Conservation (phyloP, 2,329 filamentous ascomycete genomes). For the Alternaria triticina region DNA sequence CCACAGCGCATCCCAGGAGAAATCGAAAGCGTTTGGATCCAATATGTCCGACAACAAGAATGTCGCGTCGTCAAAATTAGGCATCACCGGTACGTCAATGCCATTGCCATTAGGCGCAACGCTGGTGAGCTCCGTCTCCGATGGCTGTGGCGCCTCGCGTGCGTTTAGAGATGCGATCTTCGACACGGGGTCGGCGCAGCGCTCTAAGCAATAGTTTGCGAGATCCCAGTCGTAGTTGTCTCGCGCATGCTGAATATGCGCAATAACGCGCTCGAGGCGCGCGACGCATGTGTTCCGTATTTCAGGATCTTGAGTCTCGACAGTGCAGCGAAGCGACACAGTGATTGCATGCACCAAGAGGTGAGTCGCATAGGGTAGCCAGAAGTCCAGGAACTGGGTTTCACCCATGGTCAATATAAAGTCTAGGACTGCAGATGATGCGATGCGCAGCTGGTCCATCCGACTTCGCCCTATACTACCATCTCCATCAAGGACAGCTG, state of each 20-base stretch:
- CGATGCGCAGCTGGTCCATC: conserved; percentile 55
- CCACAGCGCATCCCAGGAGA: conserved; percentile 47
- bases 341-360: conserved; percentile 62
- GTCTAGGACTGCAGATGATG: conserved; percentile 58
- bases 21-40: conserved; percentile 45
- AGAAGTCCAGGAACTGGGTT: conserved; percentile 60
- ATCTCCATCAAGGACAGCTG: conserved; percentile 34
- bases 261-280: conserved; percentile 57
- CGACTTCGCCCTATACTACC: conserved; percentile 33
- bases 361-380: conserved; percentile 58
- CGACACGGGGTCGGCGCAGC: conserved; percentile 46
- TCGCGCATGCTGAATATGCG: conserved; percentile 55
- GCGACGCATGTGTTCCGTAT: conserved; percentile 55
- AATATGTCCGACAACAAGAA: conserved; percentile 41
- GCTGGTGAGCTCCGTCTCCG: conserved; percentile 23
- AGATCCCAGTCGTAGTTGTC: conserved; percentile 63
- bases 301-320: conserved; percentile 58
- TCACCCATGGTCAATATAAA: conserved; percentile 57
- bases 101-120: conserved; percentile 15
- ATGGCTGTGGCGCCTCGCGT: conserved; percentile 23
- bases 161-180: conserved; percentile 43
- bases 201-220: conserved; percentile 60
- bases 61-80: conserved; percentile 36
- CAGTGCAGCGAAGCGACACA: conserved; percentile 58
- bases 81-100: conserved; percentile 6